phyloP scores from a whole-genome alignment of 208 protist species.

The Trichomonas vaginalis region DNA sequence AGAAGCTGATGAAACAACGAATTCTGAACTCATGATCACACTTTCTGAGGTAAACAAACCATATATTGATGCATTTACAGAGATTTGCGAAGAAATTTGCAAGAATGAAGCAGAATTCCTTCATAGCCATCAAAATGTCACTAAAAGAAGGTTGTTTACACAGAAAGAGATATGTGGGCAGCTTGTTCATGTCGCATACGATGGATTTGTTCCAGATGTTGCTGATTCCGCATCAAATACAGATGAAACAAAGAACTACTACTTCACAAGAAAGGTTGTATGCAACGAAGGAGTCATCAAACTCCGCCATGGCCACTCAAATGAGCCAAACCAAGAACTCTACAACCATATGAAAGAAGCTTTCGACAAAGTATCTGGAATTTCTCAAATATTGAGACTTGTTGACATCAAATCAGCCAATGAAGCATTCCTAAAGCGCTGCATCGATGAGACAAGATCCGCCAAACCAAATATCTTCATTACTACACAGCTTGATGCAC shows the following conservation, averaged over 20 bases:
- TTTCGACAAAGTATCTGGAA: background rate
- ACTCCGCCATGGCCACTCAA: background rate
- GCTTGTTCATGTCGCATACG: background rate
- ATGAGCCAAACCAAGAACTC: background rate
- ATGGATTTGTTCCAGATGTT: background rate
- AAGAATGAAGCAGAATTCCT: background rate
- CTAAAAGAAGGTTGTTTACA: background rate
- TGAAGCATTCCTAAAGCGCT: background rate
- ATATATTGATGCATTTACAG: background rate
- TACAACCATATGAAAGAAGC: background rate
- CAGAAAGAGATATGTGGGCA: background rate
- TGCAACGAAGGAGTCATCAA: background rate
- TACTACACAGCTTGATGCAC: background rate
- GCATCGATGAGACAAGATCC: background rate
- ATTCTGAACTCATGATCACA: background rate
- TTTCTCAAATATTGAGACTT: background rate
- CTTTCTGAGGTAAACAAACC: background rate
- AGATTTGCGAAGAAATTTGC: background rate
- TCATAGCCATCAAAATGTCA: background rate
- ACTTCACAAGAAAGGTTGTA: background rate
- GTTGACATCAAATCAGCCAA: background rate
- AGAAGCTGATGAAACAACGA: background rate
- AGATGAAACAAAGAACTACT: background rate
- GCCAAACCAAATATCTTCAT: background rate
- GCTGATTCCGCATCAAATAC: background rate